A percentile compares a stretch with the other conserved stretches of the same genome.
phyloP scores from a whole-genome alignment of 2,329 filamentous ascomycete genomes.

The Fusarium verrucosum region DNA sequence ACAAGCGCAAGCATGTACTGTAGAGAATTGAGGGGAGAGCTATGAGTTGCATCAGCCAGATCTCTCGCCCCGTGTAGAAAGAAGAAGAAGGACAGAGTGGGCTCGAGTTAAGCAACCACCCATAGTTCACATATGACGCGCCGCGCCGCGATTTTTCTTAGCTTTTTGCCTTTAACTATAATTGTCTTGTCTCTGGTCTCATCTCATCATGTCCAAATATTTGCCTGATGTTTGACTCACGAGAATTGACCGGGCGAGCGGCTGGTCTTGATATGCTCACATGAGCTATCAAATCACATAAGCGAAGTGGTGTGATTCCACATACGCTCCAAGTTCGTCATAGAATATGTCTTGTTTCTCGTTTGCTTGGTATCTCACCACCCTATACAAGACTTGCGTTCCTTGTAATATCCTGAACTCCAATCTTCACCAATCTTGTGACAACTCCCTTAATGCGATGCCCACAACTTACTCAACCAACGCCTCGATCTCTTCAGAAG shows the following conservation, averaged over 20 bases:
- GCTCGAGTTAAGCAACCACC: constrained; percentile 38
- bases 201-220: neutral
- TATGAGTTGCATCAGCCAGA: constrained; percentile 17
- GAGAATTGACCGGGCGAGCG: constrained; percentile 3
- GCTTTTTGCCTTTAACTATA: constrained; percentile 38
- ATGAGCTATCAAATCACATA: neutral
- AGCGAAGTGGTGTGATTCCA: neutral
- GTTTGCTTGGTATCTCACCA: constrained; percentile 38
- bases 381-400: constrained; percentile 34
- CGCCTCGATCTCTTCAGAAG: constrained; percentile 63
- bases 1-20: constrained; percentile 26
- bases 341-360: constrained; percentile 7
- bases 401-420: constrained; percentile 27
- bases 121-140: constrained; percentile 40
- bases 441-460: constrained; percentile 13
- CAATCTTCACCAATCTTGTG: constrained; percentile 8
- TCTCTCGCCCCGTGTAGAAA: constrained; percentile 37
- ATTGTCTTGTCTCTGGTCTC: constrained; percentile 15
- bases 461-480: constrained; percentile 36
- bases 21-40: constrained; percentile 17
- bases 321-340: neutral
- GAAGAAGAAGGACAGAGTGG: constrained; percentile 34
- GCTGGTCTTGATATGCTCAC: neutral
- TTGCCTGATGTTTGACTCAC: neutral
- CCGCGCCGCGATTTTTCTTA: constrained; percentile 35